Conservation (phyloP, 805 yeast genomes). For the Saturnispora kantuleensis region DNA sequence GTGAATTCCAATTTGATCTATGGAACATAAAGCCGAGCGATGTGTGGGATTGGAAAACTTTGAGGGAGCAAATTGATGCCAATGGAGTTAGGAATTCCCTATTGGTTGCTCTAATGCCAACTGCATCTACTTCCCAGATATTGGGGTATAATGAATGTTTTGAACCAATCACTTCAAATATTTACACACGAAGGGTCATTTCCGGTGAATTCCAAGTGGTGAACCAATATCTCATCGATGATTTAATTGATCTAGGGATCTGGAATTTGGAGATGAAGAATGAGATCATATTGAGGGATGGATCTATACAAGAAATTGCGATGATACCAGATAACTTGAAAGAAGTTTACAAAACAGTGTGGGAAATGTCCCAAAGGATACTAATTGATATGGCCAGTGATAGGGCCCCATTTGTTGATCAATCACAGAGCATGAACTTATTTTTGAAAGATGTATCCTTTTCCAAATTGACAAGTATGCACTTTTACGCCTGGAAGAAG, state of each 20-base stretch:
- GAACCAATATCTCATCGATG: constrained; percentile 75
- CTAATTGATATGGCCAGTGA: constrained; percentile 83
- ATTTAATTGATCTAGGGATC: constrained; percentile 68
- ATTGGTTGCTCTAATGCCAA: constrained; percentile 93
- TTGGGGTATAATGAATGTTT: constrained; percentile 91
- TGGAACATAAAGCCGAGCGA: constrained; percentile 77
- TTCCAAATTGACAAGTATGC: constrained; percentile 97
- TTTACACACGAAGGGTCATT: constrained; percentile 80
- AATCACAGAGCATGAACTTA: constrained; percentile 87
- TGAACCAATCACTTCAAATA: constrained; percentile 91
- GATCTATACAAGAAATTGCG: constrained; percentile 73
- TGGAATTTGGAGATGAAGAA: constrained; percentile 80
- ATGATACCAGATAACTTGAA: constrained; percentile 68
- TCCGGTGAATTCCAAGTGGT: constrained; percentile 94
- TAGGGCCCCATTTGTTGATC: constrained; percentile 69
- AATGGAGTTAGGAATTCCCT: constrained; percentile 82
- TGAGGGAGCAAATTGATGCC: constrained; percentile 48
- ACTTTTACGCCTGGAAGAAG: constrained; percentile 97
- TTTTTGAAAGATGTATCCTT: constrained; percentile 84
- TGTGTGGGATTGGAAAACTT: constrained; percentile 76
- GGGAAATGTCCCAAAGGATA: constrained; percentile 87
- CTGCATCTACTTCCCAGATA: constrained; percentile 95
- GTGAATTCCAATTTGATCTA: constrained; percentile 74
- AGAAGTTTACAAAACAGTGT: constrained; percentile 81
- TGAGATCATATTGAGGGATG: constrained; percentile 63